Evolutionary conservation across 2,329 filamentous ascomycete species (phyloP).

Genomic region (Tricladium varicosporioides): DNA sequence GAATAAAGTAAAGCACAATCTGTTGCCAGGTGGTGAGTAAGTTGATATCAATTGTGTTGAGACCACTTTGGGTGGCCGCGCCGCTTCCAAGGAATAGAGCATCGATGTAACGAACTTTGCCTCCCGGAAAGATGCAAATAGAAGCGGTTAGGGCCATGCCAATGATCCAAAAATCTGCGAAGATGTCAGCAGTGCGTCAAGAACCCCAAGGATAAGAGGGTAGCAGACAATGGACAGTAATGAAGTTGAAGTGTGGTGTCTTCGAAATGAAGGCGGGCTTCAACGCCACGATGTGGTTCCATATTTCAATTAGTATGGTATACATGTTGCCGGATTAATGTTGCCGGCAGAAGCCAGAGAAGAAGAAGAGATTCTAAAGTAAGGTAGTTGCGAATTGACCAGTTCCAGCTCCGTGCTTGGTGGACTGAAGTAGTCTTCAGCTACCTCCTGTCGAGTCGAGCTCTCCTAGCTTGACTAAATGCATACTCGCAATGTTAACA

Average conservation of each 20-base stretch:
- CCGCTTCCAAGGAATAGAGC: constrained; percentile 86
- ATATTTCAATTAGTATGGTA: constrained; percentile 26
- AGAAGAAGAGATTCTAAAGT: not conserved
- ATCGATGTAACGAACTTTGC: constrained; percentile 74
- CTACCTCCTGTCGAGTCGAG: constrained; percentile 5
- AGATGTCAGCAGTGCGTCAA: constrained; percentile 2
- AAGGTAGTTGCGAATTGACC: not conserved
- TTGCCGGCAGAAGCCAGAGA: not conserved
- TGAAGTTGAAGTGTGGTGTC: constrained; percentile 75
- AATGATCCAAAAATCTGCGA: constrained; percentile 75
- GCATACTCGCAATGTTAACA: constrained; percentile 3
- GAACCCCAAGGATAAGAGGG: not conserved
- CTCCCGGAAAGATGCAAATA: constrained; percentile 67
- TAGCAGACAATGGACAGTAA: constrained; percentile 71
- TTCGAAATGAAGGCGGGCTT: constrained; percentile 58
- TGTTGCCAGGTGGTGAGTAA: constrained; percentile 69
- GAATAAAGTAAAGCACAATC: constrained; percentile 66
- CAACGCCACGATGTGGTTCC: constrained; percentile 46
- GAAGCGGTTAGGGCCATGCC: constrained; percentile 71
- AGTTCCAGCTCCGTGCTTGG: not conserved
- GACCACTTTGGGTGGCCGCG: constrained; percentile 83
- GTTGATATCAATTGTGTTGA: constrained; percentile 78
- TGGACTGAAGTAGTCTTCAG: not conserved
- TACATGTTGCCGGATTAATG: constrained; percentile 22
- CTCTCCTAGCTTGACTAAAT: constrained; percentile 6